Evolutionary conservation across 345 rosid species (phyloP), one percentile per base, ranked within the genome.

Genomic region (Rhodamnia argentea): DNA sequence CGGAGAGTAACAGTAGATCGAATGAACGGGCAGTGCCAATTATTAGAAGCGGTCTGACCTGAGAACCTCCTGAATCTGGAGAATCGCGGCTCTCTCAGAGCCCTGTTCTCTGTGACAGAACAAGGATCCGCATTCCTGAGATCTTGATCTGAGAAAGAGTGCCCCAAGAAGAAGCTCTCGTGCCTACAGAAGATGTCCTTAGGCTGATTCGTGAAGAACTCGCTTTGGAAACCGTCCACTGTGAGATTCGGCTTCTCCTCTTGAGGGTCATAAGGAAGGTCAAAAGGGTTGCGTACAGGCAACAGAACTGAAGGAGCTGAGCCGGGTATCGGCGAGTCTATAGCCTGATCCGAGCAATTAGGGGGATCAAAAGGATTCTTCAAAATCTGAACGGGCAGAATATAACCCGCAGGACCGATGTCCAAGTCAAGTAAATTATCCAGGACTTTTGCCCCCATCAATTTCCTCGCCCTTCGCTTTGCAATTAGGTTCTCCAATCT

Each of bases 281-380:
- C 99, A 64, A 96, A 96, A 2, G 99, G 98, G 85, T 95, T 95
- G 85, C 92, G 86, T 42, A 84, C 84, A 32, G 95, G 96, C 85
- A 94, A 85, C 87, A 96, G 37, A 84, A 94, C 74, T 1, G 98
- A 94, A 88, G 99, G 99, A 18, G 99, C 99, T 55, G 99, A 96
- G 74, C 96, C 93, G 27, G 99, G 99, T 62, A 92, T 83, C 64
- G 89, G 85, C 32, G 87, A 75, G 24, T 87, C 92, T 74, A 91
- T 89, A 37, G 59, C 27, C 20, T 85, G 83, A 27, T 90, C 89
- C 6, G 83, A 84, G 76, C 75, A 81, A 59, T 84, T 84, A 15
- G 85, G 84, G 82, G 82, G 85, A 32, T 86, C 90, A 53, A 93
- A 92, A 81, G 87, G 89, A 57, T 87, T 89, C 87, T 91, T 93